Evolutionary conservation across 345 rosid species (phyloP), one percentile per base, ranked within the genome.

Genomic region (Mallotus nudiflorus): DNA sequence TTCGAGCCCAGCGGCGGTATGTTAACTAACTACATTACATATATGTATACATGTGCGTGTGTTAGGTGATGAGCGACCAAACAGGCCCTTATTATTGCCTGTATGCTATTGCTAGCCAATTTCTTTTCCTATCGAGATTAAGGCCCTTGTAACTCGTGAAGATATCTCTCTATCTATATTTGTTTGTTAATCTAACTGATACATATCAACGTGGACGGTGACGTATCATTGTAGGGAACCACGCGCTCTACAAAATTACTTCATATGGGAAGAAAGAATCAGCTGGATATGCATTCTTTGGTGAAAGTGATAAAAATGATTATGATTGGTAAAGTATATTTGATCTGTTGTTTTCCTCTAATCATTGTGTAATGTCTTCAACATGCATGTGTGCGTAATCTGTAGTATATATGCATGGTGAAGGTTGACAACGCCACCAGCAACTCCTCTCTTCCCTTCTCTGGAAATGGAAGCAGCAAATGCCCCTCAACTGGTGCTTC

Each of bases 371-470:
- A 9, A 14, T 27, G 3, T 46, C 0, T n/a, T n/a, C n/a, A n/a
- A n/a, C n/a, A n/a, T n/a, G n/a, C n/a, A n/a, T n/a, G n/a, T n/a
- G n/a, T n/a, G n/a, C n/a, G n/a, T 35, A 7, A 5, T 35, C 6
- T 5, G 35, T 16, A 22, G 10, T 25, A 16, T 4, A 56, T 25
- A 49, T 29, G 37, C 37, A 6, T 33, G 37, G 33, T 69, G 65
- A 58, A 87, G 92, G 93, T 70, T 88, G 58, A 88, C 83, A 75
- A 88, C 90, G 6, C 93, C 93, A 15, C 93, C 93, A 1, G 93
- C 90, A 2, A 88, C 93, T 66, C 93, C 93, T 29, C 74, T 88
- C 44, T 88, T 88, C 68, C 90, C 88, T 20, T 88, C 90, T 14
- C 69, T 88, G 12, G 93, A 88, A 78, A 83, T 86, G 93, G 93